These are phyloP conservation scores for Pterulicium gracile DNA, from an alignment of 1,284 basidiomycete species.

Conservation along the genomic window DNA sequence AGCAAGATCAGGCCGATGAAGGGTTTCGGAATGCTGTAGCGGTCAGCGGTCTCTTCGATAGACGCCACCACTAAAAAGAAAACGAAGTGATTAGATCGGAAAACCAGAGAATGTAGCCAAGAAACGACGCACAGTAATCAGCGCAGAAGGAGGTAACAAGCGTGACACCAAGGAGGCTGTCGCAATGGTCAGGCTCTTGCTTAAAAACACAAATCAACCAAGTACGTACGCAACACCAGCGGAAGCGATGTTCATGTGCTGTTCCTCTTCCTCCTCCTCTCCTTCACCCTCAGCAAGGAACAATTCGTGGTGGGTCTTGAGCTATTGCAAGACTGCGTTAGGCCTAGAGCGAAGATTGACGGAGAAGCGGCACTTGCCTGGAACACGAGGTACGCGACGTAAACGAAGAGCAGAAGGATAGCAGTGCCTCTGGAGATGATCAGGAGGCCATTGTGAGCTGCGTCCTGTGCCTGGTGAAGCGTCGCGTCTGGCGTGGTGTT, in stretches of 20 bases:
- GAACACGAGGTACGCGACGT: conserved; percentile 73
- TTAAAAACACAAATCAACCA: not conserved
- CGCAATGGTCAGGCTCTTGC: not conserved
- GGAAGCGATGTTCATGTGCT: conserved; percentile 59
- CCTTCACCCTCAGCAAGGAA: conserved; percentile 19
- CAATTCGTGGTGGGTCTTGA: conserved; percentile 38
- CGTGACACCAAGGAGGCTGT: conserved; percentile 56
- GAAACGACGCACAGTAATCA: conserved; percentile 51
- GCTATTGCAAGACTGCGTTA: conserved; percentile 20
- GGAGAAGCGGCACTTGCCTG: conserved; percentile 35
- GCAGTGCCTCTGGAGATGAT: conserved; percentile 81
- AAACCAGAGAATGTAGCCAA: conserved; percentile 3
- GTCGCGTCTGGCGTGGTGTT: conserved; percentile 11
- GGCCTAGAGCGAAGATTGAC: not conserved
- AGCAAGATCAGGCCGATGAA: conserved; percentile 72
- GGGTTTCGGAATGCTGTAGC: conserved; percentile 73
- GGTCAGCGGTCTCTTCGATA: conserved; percentile 79
- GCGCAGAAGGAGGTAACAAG: conserved; percentile 82
- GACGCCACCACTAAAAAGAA: conserved; percentile 66
- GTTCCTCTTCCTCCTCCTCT: conserved; percentile 28
- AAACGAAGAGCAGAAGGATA: conserved; percentile 72
- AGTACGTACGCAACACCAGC: conserved; percentile 46
- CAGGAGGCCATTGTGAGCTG: conserved; percentile 44
- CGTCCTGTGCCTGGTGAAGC: conserved; percentile 4
- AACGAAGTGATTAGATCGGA: no score